Percentiles rank a stretch among this genome's conserved stretches.
Conservation (phyloP, 176 grass and related monocot species). For the Lolium multiflorum region DNA sequence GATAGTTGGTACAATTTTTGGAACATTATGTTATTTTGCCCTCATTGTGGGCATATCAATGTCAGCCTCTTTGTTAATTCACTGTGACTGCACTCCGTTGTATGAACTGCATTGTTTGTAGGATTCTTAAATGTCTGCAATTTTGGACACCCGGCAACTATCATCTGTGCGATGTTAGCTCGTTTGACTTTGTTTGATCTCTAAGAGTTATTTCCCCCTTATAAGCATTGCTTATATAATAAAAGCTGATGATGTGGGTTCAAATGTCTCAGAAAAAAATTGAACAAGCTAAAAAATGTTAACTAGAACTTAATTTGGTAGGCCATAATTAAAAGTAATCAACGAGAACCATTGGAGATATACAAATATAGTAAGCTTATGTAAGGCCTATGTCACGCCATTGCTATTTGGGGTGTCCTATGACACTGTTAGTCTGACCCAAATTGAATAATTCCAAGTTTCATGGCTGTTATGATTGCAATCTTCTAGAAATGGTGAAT, state of each 20-base stretch:
- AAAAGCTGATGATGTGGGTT: neutral
- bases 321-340: neutral
- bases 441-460: neutral
- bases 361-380: neutral
- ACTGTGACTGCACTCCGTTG: neutral
- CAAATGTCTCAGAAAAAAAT: neutral
- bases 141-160: neutral
- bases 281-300: neutral
- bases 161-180: neutral
- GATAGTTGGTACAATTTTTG: neutral
- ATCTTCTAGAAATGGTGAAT: neutral
- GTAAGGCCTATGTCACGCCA: neutral
- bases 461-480: neutral
- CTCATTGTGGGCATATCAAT: neutral
- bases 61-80: slow-evolving; percentile 5
- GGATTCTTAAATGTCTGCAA: neutral
- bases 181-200: slow-evolving; percentile 9
- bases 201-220: neutral
- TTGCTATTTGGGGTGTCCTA: neutral
- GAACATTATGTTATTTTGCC: neutral
- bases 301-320: neutral
- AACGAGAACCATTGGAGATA: neutral
- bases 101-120: neutral
- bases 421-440: neutral
- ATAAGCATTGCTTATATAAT: neutral